Evolutionary conservation across 768 basidiomycete genomes (phyloP), one percentile per base, ranked within the genome.

Genomic region (Dictyophora rubrovolvata): DNA sequence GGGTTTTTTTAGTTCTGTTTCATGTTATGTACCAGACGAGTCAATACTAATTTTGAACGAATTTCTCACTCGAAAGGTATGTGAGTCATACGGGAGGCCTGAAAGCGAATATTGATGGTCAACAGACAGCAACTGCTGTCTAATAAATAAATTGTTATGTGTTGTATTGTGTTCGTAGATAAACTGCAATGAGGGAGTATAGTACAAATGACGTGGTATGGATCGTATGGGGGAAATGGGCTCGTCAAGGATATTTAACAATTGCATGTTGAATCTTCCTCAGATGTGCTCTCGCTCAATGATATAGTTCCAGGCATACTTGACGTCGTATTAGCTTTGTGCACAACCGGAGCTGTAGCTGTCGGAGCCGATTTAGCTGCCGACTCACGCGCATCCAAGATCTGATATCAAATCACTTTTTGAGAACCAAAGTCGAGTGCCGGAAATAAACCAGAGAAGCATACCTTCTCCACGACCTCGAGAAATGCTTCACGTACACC

Each of bases 381-480:
- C 52, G 94, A 72, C 69, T 85, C 86, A 0, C 90, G 89, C 0
- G 87, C 90, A 37, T 89, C 88, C 54, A 94, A 64, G 51, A 74
- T 74, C 73, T 74, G 62, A 20, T 23, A 35, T 42, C 6, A 35
- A 37, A 51, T 9, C 28, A 48, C 21, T 20, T 16, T 4, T 18
- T 33, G 6, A 12, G 34, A 17, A 36, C 55, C 20, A 47, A 57
- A 1, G 20, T 46, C 56, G 5, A 34, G n/a, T n/a, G n/a, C n/a
- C n/a, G n/a, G 23, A 35, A 21, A 14, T 23, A 21, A 35, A 42
- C 17, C 9, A 34, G n/a, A 17, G 37, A 37, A 47, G 18, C 71
- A 64, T 61, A 95, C 94, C 72, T 79, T 79, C 67, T 81, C 79
- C 20, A 96, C 93, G 6, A 95, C 81, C 56, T 88, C 85, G 48